Percentiles rank a stretch among this genome's conserved stretches.
Conservation (phyloP, 352 stramenopile genomes). For the Elongisporangium anandrum region DNA sequence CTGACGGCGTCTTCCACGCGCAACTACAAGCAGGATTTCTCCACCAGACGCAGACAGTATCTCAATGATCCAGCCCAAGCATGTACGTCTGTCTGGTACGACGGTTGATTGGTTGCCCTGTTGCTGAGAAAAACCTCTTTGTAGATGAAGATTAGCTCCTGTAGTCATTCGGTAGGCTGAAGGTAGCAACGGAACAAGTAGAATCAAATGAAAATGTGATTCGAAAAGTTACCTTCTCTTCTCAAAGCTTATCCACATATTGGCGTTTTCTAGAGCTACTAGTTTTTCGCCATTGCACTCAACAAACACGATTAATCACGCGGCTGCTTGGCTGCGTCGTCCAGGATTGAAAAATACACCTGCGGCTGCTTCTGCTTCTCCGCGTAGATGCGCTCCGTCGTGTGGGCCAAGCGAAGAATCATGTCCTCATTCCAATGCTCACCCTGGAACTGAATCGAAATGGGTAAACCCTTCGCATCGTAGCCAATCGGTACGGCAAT, state of each 20-base stretch:
- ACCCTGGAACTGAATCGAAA: slow-evolving; percentile 78
- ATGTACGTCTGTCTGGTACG: slow-evolving; percentile 12
- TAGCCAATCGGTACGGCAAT: slow-evolving; percentile 72
- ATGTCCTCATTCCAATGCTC: slow-evolving; percentile 73
- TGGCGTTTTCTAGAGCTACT: background rate
- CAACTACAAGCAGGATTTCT: slow-evolving; percentile 40
- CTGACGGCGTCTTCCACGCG: slow-evolving; percentile 46
- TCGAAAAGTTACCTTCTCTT: background rate
- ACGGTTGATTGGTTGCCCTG: background rate
- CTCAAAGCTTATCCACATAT: background rate
- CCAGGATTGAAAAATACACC: slow-evolving; percentile 65
- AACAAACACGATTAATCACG: slow-evolving; percentile 2
- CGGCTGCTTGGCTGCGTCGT: slow-evolving; percentile 24
- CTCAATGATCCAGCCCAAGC: slow-evolving; percentile 31
- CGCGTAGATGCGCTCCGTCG: slow-evolving; percentile 36
- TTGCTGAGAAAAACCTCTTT: slow-evolving; percentile 1
- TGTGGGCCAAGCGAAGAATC: slow-evolving; percentile 63
- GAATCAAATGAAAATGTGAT: no score
- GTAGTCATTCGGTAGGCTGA: background rate
- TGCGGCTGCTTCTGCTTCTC: slow-evolving; percentile 40
- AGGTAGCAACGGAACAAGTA: no score
- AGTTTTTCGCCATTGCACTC: background rate
- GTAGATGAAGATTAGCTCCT: slow-evolving; percentile 23
- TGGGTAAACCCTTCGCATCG: slow-evolving; percentile 53
- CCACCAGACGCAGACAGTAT: slow-evolving; percentile 45